A percentile compares a stretch with the other conserved stretches of the same genome.
These are phyloP conservation scores for Lachnellula cervina DNA, from an alignment of 2,329 filamentous ascomycete species.

Conservation along the genomic window DNA sequence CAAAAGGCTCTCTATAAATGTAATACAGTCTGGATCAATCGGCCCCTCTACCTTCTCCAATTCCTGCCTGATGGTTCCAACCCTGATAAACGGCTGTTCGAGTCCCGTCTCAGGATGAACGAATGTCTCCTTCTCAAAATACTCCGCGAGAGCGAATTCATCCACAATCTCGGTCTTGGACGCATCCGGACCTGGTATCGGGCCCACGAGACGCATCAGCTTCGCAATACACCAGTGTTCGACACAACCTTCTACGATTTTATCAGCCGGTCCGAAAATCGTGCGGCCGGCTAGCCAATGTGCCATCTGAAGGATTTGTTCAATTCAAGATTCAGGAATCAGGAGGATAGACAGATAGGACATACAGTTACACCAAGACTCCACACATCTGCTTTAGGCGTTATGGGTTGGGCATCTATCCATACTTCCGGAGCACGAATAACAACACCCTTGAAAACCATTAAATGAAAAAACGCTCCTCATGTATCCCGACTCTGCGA, in stretches of 20 bases:
- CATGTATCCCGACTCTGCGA: too few species aligned
- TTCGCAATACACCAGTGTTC: constrained; percentile 26
- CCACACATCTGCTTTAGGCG: constrained; percentile 22
- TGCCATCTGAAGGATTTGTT: constrained; percentile 11
- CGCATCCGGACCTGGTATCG: constrained; percentile 11
- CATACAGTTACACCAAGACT: constrained; percentile 21
- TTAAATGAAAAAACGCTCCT: too few species aligned
- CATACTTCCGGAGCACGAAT: background rate
- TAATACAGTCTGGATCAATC: background rate
- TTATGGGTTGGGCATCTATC: constrained; percentile 5
- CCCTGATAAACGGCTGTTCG: background rate
- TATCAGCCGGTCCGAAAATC: constrained; percentile 21
- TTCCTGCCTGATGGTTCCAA: background rate
- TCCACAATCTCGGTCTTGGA: background rate
- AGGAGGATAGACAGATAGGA: background rate
- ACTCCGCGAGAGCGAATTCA: too few species aligned
- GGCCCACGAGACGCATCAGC: constrained; percentile 19
- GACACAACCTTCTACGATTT: constrained; percentile 16
- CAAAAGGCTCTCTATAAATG: background rate
- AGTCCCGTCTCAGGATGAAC: background rate
- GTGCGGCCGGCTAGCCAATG: constrained; percentile 10
- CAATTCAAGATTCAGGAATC: background rate
- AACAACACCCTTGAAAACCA: background rate
- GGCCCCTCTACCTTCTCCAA: background rate
- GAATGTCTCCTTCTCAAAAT: background rate